Evolutionary conservation across 1,284 basidiomycete genomes (phyloP).

Genomic region (Termitomyces sp.): DNA sequence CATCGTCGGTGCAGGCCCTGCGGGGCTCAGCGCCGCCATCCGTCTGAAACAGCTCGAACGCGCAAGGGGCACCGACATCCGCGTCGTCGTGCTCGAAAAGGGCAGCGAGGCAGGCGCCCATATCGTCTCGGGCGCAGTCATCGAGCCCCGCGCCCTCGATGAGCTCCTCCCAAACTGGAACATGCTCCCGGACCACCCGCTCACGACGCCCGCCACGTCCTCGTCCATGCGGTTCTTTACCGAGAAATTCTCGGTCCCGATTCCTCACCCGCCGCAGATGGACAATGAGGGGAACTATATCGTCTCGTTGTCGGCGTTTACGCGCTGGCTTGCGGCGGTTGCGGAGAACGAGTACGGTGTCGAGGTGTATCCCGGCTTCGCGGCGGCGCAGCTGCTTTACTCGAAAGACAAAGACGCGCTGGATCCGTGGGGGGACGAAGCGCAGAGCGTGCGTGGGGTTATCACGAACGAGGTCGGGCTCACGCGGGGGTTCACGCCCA

Average conservation of each 20-base stretch:
- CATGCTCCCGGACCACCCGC: conserved; percentile 48
- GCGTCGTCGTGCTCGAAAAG: conserved; percentile 96
- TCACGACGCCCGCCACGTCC: conserved; percentile 77
- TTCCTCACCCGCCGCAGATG: conserved; percentile 99
- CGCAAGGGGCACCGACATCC: conserved; percentile 73
- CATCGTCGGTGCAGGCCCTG: conserved; percentile 95
- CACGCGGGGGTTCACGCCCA: conserved; percentile 74
- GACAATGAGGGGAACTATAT: conserved; percentile 89
- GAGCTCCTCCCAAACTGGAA: conserved; percentile 92
- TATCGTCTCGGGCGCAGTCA: conserved; percentile 93
- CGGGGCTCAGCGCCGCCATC: conserved; percentile 95
- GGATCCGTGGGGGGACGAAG: conserved; percentile 37
- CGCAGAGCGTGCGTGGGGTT: conserved; percentile 74
- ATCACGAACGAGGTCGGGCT: conserved; percentile 95
- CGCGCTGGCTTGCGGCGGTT: conserved; percentile 85
- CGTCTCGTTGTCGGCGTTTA: conserved; percentile 84
- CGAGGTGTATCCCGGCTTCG: conserved; percentile 97
- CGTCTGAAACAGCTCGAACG: conserved; percentile 90
- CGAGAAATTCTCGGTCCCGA: conserved; percentile 64
- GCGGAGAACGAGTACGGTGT: conserved; percentile 87
- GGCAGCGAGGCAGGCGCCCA: conserved; percentile 92
- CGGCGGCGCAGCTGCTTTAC: conserved; percentile 81
- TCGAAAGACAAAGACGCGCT: conserved; percentile 44
- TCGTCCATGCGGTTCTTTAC: conserved; percentile 91
- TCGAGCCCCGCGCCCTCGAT: conserved; percentile 88